phyloP scores from a whole-genome alignment of 2,329 filamentous ascomycete genomes.

The Fusarium tricinctum region DNA sequence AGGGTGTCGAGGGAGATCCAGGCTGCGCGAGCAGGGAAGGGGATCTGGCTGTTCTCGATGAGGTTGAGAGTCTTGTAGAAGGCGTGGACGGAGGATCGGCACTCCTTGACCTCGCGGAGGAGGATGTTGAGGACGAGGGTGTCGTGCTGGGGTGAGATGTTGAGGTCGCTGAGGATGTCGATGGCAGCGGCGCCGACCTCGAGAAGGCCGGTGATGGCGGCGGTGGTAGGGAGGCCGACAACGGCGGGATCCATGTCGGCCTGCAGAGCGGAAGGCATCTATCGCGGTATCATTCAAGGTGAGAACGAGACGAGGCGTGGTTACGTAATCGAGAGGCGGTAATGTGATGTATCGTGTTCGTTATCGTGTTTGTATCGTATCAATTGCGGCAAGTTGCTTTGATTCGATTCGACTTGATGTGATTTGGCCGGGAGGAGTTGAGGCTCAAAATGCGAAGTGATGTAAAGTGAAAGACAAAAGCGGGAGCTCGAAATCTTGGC shows the following conservation, averaged over 20 bases:
- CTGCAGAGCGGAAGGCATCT: conserved; percentile 45
- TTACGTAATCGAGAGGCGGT: conserved; percentile 13
- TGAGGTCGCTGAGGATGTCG: conserved; percentile 55
- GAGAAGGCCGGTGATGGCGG: conserved; percentile 56
- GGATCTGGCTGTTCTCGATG: conserved; percentile 53
- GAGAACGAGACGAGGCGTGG: neutral
- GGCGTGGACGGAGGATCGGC: conserved; percentile 56
- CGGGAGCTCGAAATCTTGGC: conserved; percentile 17
- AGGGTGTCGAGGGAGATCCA: conserved; percentile 56
- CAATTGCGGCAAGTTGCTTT: neutral
- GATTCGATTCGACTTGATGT: neutral
- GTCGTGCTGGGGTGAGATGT: conserved; percentile 48
- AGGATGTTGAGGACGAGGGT: conserved; percentile 51
- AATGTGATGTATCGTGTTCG: neutral
- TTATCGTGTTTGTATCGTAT: neutral
- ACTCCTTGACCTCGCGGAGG: conserved; percentile 56
- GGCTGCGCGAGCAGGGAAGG: conserved; percentile 54
- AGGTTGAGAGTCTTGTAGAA: conserved; percentile 55
- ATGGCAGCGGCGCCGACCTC: conserved; percentile 54
- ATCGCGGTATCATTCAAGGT: conserved; percentile 31
- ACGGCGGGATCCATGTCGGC: conserved; percentile 42
- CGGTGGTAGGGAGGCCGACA: conserved; percentile 53
- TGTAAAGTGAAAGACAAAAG: neutral
- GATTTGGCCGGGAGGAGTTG: neutral
- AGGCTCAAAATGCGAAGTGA: neutral